Evolutionary conservation across 345 rosid species (phyloP).

Genomic region (Clausena lansium): DNA sequence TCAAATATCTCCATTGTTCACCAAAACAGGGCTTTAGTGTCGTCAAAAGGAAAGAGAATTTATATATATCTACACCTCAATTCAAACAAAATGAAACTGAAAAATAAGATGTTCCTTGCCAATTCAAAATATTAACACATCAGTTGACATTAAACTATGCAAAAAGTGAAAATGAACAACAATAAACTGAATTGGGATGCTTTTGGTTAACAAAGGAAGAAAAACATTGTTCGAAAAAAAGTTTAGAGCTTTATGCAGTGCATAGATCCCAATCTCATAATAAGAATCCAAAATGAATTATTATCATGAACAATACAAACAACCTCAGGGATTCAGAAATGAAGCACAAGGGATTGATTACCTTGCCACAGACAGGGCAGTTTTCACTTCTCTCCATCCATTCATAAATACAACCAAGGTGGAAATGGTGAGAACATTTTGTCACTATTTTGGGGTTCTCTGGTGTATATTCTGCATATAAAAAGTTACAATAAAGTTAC

Average conservation of each 20-base stretch:
- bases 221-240: neutral
- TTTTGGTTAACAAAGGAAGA: neutral
- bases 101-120: neutral
- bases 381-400: conserved; percentile 99
- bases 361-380: conserved; percentile 99
- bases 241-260: neutral
- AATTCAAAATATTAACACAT: neutral
- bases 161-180: neutral
- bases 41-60: neutral
- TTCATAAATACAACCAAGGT: conserved; percentile 97
- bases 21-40: neutral
- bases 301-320: conserved; percentile 1
- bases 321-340: neutral
- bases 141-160: neutral
- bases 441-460: conserved; percentile 95
- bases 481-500: conserved; percentile 1
- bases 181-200: neutral
- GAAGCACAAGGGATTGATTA: conserved; percentile 30
- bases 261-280: neutral
- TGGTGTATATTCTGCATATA: conserved; percentile 75
- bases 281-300: neutral
- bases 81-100: neutral
- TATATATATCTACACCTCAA: neutral
- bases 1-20: neutral
- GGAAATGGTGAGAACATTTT: conserved; percentile 93